phyloP scores from a whole-genome alignment of 345 rosid genomes.

The Brassica carinata region DNA sequence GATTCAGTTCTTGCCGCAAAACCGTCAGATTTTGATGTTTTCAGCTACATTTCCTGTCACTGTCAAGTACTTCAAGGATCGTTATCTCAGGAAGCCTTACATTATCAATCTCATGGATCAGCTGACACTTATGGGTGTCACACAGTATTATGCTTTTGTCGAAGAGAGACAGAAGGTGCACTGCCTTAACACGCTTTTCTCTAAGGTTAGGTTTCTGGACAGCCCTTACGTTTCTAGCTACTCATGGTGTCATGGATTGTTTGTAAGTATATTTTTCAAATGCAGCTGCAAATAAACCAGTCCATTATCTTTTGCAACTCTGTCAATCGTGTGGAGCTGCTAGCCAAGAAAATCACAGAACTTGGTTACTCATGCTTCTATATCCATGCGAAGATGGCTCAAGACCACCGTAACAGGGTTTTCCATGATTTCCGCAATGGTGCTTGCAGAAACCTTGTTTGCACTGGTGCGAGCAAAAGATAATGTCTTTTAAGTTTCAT shows the following conservation, averaged over 20 bases:
- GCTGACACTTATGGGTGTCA: slow-evolving; percentile 96
- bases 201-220: slow-evolving; percentile 61
- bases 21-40: slow-evolving; percentile 94
- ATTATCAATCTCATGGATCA: slow-evolving; percentile 99
- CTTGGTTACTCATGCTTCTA: slow-evolving; percentile 98
- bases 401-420: slow-evolving; percentile 97
- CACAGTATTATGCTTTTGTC: slow-evolving; percentile 96
- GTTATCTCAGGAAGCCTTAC: slow-evolving; percentile 79
- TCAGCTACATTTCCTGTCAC: slow-evolving; percentile 99
- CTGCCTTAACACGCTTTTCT: slow-evolving; percentile 97
- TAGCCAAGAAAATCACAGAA: slow-evolving; percentile 98
- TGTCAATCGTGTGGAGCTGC: slow-evolving; percentile 90
- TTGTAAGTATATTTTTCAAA: not conserved
- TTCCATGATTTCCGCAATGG: slow-evolving; percentile 99
- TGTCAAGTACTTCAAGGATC: slow-evolving; percentile 97
- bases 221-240: slow-evolving; percentile 5
- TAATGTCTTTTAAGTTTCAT: not conserved
- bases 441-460: slow-evolving; percentile 98
- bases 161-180: slow-evolving; percentile 99
- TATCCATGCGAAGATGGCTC: slow-evolving; percentile 97
- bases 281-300: slow-evolving; percentile 98
- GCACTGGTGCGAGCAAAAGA: slow-evolving; percentile 60
- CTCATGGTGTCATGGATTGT: not conserved
- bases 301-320: slow-evolving; percentile 98
- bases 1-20: slow-evolving; percentile 78